Conservation (phyloP, 75 land plant genomes). For the Cryptomeria japonica region DNA sequence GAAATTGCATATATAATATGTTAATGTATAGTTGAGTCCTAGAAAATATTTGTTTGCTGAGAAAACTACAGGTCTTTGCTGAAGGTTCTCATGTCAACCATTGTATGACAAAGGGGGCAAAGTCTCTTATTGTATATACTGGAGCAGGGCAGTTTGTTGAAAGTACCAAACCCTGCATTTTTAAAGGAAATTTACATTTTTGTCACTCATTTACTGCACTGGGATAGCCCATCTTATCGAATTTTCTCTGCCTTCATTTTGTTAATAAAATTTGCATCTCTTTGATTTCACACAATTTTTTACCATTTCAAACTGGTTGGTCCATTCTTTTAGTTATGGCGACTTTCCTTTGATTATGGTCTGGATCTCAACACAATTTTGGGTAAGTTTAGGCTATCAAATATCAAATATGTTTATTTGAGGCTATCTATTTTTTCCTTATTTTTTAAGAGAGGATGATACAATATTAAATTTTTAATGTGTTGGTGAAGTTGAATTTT, state of each 20-base stretch:
- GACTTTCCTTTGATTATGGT: background rate
- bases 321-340: background rate
- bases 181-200: background rate
- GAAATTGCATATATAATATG: background rate
- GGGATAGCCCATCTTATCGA: background rate
- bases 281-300: background rate
- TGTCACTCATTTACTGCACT: background rate
- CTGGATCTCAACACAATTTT: background rate
- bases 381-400: no score
- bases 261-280: background rate
- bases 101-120: background rate
- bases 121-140: background rate
- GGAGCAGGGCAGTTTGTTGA: background rate
- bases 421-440: no score
- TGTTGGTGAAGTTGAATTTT: no score
- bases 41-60: background rate
- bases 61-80: background rate
- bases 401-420: no score
- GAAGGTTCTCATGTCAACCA: background rate
- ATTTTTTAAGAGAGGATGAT: no score
- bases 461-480: no score
- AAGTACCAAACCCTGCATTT: background rate
- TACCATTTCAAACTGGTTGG: background rate
- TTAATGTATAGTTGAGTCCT: background rate
- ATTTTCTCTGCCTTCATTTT: background rate